Conservation (phyloP, 2,329 filamentous ascomycete genomes). For the Colletotrichum neosansevieriae region DNA sequence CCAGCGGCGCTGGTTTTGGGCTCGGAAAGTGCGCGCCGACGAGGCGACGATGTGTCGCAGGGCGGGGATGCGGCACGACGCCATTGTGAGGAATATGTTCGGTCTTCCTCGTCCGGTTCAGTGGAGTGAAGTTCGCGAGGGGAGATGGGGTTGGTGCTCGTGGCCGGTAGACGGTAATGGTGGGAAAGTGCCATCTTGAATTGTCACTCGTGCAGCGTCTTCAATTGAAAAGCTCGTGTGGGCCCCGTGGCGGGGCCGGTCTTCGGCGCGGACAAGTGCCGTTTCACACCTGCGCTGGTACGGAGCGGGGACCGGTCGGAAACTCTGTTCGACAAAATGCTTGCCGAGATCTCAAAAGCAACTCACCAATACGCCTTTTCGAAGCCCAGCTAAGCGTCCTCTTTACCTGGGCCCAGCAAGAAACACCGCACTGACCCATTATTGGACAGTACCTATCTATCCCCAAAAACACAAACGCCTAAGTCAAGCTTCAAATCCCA, state of each 20-base stretch:
- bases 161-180: background rate
- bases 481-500: too few species aligned
- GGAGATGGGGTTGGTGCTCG: constrained; percentile 1
- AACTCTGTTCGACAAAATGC: too few species aligned
- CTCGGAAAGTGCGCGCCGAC: constrained; percentile 49
- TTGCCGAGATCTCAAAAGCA: too few species aligned
- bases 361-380: too few species aligned
- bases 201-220: constrained; percentile 34
- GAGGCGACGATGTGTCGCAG: constrained; percentile 60
- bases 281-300: too few species aligned
- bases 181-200: constrained; percentile 10
- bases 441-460: too few species aligned
- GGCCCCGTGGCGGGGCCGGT: constrained; percentile 29
- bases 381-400: too few species aligned
- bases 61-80: constrained; percentile 59
- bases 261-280: constrained; percentile 21
- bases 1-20: constrained; percentile 79
- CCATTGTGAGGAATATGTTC: constrained; percentile 53
- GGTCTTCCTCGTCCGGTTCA: background rate
- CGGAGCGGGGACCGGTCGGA: too few species aligned
- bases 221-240: constrained; percentile 30
- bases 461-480: too few species aligned
- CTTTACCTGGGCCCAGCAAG: too few species aligned
- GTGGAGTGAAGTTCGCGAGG: background rate
- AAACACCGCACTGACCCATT: too few species aligned